phyloP scores from a whole-genome alignment of 2,329 filamentous ascomycete species.

The Aspergillus versicolor region DNA sequence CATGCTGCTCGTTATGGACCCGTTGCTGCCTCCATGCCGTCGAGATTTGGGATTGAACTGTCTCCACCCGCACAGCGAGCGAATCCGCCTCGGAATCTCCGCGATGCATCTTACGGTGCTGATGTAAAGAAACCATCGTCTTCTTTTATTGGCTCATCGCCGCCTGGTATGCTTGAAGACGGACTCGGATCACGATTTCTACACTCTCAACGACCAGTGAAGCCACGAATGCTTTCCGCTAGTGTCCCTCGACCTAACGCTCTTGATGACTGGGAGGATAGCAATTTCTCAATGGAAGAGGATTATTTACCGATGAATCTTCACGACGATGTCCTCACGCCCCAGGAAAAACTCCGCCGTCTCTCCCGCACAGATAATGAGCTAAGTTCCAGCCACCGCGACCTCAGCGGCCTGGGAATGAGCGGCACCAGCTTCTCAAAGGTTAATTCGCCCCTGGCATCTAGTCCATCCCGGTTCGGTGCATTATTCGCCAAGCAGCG shows the following conservation, averaged over 20 bases:
- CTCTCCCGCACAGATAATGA: conserved; percentile 60
- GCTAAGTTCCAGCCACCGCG: conserved; percentile 45
- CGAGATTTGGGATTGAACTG: conserved; percentile 79
- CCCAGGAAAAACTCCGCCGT: conserved; percentile 60
- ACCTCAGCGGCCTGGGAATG: conserved; percentile 53
- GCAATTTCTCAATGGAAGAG: conserved; percentile 77
- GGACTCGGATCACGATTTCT: conserved; percentile 63
- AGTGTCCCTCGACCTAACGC: conserved; percentile 56
- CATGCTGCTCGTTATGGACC: conserved; percentile 86
- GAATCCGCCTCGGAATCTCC: conserved; percentile 63
- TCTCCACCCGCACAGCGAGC: conserved; percentile 73
- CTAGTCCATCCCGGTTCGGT: conserved; percentile 63
- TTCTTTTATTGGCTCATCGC: conserved; percentile 55
- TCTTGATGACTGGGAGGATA: conserved; percentile 60
- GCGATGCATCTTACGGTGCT: conserved; percentile 67
- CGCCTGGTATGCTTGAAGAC: conserved; percentile 64
- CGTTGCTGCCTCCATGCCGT: conserved; percentile 88
- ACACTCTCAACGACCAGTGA: conserved; percentile 65
- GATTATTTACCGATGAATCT: conserved; percentile 76
- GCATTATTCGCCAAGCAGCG: conserved; percentile 57
- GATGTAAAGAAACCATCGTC: conserved; percentile 63
- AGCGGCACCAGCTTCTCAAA: conserved; percentile 49
- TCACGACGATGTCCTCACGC: conserved; percentile 63
- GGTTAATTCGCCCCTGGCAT: conserved; percentile 57
- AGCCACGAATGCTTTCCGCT: conserved; percentile 58